A percentile compares a stretch with the other conserved stretches of the same genome.
These are phyloP conservation scores for Ganoderma boninense DNA, from an alignment of 1,284 basidiomycete genomes.

Conservation along the genomic window DNA sequence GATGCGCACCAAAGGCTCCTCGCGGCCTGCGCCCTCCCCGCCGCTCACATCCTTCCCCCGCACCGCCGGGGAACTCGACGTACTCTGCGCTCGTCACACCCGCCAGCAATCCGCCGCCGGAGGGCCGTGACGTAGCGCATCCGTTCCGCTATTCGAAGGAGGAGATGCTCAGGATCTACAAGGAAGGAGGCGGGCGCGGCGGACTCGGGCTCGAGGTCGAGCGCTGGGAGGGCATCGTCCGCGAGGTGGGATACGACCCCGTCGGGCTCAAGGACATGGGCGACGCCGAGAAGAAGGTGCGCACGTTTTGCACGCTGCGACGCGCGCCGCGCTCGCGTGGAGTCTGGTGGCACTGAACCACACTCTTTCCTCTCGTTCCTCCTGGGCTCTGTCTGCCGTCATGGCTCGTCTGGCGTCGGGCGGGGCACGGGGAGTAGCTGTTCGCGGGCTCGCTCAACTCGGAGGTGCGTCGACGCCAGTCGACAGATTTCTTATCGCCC, in stretches of 20 bases:
- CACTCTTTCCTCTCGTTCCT: slow-evolving; percentile 7
- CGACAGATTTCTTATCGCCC: slow-evolving; percentile 71
- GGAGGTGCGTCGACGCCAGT: slow-evolving; percentile 82
- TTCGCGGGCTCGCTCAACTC: slow-evolving; percentile 81
- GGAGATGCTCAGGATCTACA: slow-evolving; percentile 86
- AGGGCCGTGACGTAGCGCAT: slow-evolving; percentile 67
- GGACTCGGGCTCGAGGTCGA: slow-evolving; percentile 87
- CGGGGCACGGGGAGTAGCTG: slow-evolving; percentile 53
- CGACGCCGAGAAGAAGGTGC: slow-evolving; percentile 90
- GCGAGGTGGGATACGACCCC: slow-evolving; percentile 79
- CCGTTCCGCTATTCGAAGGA: slow-evolving; percentile 91
- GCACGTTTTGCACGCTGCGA: slow-evolving; percentile 34
- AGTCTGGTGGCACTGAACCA: slow-evolving; percentile 20
- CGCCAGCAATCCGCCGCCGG: slow-evolving; percentile 55
- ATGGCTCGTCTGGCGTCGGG: neutral
- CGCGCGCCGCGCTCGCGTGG: slow-evolving; percentile 5
- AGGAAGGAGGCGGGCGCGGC: slow-evolving; percentile 77
- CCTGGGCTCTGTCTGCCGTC: neutral
- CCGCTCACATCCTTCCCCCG: slow-evolving; percentile 53
- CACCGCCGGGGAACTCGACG: slow-evolving; percentile 66
- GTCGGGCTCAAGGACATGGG: slow-evolving; percentile 79
- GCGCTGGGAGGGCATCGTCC: slow-evolving; percentile 86
- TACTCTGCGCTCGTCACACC: slow-evolving; percentile 84
- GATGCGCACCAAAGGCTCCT: slow-evolving; percentile 79
- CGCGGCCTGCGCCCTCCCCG: slow-evolving; percentile 66